Conservation (phyloP, 1,284 basidiomycete genomes). For the Cutaneotrichosporon spelunceum region DNA sequence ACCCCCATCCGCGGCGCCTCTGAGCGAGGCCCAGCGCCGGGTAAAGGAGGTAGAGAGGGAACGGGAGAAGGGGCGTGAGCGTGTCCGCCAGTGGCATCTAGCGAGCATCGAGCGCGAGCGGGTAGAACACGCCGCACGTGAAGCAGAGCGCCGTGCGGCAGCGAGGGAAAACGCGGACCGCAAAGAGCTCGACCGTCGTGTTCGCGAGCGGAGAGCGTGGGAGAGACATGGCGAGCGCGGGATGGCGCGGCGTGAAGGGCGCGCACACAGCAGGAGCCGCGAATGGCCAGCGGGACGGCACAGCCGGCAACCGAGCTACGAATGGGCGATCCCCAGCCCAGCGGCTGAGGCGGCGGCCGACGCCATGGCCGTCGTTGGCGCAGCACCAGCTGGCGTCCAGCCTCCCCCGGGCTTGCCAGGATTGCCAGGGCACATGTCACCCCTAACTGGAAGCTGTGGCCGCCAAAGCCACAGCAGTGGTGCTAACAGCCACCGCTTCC, state of each 20-base stretch:
- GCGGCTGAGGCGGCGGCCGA: not conserved
- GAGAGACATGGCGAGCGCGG: not conserved
- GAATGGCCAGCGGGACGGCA: not conserved
- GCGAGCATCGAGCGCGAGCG: conserved; percentile 5
- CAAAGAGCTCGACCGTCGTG: not conserved
- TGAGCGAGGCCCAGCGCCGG: not conserved
- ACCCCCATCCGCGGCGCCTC: not conserved
- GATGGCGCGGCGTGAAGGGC: not conserved
- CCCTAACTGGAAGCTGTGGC: not conserved
- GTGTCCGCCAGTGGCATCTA: not conserved
- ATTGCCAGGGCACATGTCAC: not conserved
- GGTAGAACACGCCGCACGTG: not conserved
- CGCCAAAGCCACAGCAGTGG: not conserved
- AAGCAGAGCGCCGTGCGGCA: not conserved
- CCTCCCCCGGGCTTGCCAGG: not conserved
- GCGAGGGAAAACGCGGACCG: not conserved
- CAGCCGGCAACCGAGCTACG: not conserved
- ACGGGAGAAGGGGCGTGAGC: conserved; percentile 1
- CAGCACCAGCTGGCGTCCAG: not conserved
- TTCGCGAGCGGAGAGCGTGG: not conserved
- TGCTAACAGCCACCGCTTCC: not conserved
- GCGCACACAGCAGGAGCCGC: not conserved
- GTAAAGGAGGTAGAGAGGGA: not conserved
- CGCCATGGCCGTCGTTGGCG: not conserved
- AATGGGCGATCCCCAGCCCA: not conserved